Evolutionary conservation across 768 basidiomycete genomes (phyloP), one percentile per base, ranked within the genome.

Genomic region (Lactifluus subvellereus): DNA sequence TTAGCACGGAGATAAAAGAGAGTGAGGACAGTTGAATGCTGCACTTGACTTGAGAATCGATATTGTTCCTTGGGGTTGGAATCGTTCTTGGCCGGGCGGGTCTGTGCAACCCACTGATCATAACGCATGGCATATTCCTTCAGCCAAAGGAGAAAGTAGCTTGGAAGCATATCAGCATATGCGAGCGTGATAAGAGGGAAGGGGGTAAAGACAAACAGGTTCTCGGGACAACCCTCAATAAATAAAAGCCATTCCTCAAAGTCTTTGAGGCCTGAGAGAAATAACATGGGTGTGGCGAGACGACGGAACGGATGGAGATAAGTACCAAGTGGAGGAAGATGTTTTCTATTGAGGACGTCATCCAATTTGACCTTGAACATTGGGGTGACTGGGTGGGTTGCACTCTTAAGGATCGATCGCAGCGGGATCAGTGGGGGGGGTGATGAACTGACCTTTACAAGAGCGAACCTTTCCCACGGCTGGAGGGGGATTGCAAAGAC

Each of bases 101-200:
- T 45, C 49, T 66, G 61, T 20, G 68, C 49, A 38, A 69, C 69
- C 81, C 81, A 82, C 0, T 70, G 71, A 2, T 74, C 71, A 68
- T 82, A 81, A 33, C 78, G 78, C 1, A 71, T 67, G 11, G 81
- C 84, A 68, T 91, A 91, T 67, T 91, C 89, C 64, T 82, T 83
- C 35, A 91, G 77, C 89, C 89, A 91, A 54, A 91, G 82, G n/a
- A 82, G 80, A 70, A 91, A 91, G 69, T 91, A 91, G 20, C 86
- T 86, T 68, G 6, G 64, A 32, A 62, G 16, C 18, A 20, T 11
- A 48, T 48, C 9, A 30, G 7, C 60, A 9, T 62, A 55, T 52
- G 57, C 38, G 30, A 16, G 53, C n/a, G 38, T 13, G 13, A 42
- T 6, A 30, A 33, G 35, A 2, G 56, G 16, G 27, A 38, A 35